Base-by-base conservation (phyloP, 2,329 filamentous ascomycete genomes). In the Monosporascus sp. region DNA sequence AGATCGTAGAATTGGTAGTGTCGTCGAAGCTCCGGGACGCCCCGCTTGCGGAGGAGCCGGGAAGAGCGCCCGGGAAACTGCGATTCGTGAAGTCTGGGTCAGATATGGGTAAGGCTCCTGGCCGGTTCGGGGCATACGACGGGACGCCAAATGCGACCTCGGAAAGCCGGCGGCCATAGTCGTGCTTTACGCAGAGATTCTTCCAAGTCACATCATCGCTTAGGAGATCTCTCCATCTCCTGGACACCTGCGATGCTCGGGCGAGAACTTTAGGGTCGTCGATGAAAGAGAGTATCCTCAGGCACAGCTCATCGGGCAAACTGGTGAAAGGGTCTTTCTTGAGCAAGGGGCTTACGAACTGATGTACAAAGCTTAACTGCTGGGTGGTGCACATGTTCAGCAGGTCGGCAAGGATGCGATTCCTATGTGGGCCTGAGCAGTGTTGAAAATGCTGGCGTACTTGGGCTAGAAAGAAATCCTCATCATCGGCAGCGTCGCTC, bases 141-240 rank as follows among this genome's bases (percentile, higher is more conserved):
- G 65, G 44, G 62, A 69, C 37, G 62, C 67, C 52, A 65, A 63
- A 68, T 17, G 73, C 70, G 27, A 78, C 75, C 55, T 82, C 79
- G 17, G 81, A 84, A 51, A 82, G 68, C 54, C 78, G 76, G 44
- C 81, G 78, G 70, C 72, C 84, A 70, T 96, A 99, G 57, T 94
- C 91, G 70, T 96, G 93, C 72, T 96, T 97, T 60, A 95, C 91
- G 69, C 93, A 97, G 20, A 99, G 80, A 57, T 94, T 91, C 75
- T 96, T 97, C 94, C 94, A 99, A 1, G 94, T 96, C 73, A 97
- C 92, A 70, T 99, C 94, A 70, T 99, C 94, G 67, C 88, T 93
- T 49, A 99, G 79, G 7, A 99, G 79, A 70, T 97, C 92, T 58
- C 90, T 84, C 94, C 94, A 99, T 69, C 92, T 83, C 59, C 86